phyloP scores from a whole-genome alignment of 306 rosid genomes.

The Cicer chorassanicum region DNA sequence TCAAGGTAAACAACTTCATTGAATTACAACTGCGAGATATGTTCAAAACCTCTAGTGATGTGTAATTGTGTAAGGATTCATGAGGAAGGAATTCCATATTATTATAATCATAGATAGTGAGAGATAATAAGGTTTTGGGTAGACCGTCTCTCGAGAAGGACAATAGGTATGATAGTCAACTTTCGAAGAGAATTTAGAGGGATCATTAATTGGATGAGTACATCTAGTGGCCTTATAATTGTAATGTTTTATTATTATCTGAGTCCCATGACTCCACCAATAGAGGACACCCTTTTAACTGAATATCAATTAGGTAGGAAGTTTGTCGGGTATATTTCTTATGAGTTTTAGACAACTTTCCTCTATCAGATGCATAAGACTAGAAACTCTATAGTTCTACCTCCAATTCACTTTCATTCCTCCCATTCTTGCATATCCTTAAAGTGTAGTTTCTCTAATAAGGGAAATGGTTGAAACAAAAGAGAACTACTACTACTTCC shows the following conservation, averaged over 20 bases:
- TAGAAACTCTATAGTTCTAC: not conserved
- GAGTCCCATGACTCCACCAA: not conserved
- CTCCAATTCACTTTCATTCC: not conserved
- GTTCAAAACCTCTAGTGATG: not conserved
- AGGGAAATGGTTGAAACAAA: slow-evolving; percentile 31
- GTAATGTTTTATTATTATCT: no score
- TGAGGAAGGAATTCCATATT: slow-evolving; percentile 1
- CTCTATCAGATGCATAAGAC: not conserved
- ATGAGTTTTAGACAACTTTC: not conserved
- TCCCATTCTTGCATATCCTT: slow-evolving; percentile 15
- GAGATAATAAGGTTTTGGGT: not conserved
- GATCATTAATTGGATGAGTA: not conserved
- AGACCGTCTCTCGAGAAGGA: not conserved
- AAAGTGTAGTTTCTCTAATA: not conserved
- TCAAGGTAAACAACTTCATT: not conserved
- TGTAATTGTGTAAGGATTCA: slow-evolving; percentile 1
- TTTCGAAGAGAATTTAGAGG: not conserved
- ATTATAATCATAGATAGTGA: not conserved
- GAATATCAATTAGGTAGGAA: not conserved
- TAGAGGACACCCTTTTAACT: not conserved
- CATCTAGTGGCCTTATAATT: not conserved
- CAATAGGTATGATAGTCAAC: not conserved
- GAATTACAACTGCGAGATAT: not conserved
- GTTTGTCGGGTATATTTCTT: not conserved
- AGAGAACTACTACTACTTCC: not conserved